Evolutionary conservation across 371 early-diverging fungal species (phyloP).

Genomic region (Chytridiales sp.): DNA sequence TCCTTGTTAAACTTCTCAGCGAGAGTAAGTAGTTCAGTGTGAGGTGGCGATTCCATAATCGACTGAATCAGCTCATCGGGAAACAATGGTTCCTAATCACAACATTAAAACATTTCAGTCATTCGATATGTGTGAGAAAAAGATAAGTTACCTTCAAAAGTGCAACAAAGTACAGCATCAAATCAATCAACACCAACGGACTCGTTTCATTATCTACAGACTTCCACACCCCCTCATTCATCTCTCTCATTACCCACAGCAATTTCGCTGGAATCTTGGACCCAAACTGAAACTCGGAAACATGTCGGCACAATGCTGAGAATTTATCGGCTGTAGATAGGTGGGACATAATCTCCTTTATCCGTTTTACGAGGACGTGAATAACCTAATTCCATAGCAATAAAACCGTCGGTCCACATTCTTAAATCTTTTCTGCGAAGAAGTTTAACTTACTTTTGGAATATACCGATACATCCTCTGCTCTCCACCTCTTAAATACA

Average conservation of each 20-base stretch:
- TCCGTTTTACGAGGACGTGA: neutral
- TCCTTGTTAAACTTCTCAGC: constrained; percentile 19
- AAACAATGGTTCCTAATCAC: constrained; percentile 16
- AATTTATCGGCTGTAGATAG: neutral
- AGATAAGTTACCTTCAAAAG: constrained; percentile 21
- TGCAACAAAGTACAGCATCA: constrained; percentile 30
- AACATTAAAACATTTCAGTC: neutral
- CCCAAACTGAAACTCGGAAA: neutral
- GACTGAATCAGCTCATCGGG: neutral
- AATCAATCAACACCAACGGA: constrained; percentile 12
- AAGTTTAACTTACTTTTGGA: constrained; percentile 25
- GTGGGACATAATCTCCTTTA: neutral
- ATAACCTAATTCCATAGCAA: neutral
- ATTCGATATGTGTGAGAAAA: neutral
- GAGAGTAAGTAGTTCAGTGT: neutral
- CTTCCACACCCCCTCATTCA: constrained; percentile 27
- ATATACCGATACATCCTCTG: constrained; percentile 15
- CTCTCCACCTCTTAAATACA: constrained; percentile 12
- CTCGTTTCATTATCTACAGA: constrained; percentile 13
- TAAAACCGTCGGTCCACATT: constrained; percentile 9
- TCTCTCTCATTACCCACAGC: constrained; percentile 5
- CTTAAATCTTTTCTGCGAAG: constrained; percentile 5
- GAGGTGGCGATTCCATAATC: neutral
- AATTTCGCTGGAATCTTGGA: neutral
- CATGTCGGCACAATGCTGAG: neutral